These are phyloP conservation scores for Termitomyces sp. DNA, from an alignment of 768 basidiomycete species.

Conservation along the genomic window DNA sequence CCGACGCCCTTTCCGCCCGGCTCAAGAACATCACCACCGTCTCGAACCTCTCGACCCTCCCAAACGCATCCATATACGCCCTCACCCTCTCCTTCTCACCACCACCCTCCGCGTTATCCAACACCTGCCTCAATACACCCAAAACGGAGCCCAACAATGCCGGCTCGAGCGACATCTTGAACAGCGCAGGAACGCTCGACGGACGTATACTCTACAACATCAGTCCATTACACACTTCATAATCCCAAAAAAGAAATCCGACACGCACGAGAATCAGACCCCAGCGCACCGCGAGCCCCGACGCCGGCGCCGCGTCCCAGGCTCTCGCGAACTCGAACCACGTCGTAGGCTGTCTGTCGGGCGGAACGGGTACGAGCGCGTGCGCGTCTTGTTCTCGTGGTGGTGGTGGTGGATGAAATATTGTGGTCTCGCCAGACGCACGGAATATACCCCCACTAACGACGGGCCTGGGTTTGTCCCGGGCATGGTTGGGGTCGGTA, in stretches of 20 bases:
- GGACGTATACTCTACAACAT: constrained; percentile 48
- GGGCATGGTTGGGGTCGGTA: no score
- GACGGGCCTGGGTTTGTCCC: constrained; percentile 40
- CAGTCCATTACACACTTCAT: no score
- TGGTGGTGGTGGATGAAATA: constrained; percentile 42
- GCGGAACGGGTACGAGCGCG: background rate
- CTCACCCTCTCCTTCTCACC: constrained; percentile 14
- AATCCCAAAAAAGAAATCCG: no score
- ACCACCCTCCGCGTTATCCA: constrained; percentile 13
- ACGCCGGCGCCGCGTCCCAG: constrained; percentile 43
- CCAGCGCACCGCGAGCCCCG: constrained; percentile 53
- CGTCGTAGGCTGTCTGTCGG: constrained; percentile 31
- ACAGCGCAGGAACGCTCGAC: constrained; percentile 50
- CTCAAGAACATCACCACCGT: constrained; percentile 64
- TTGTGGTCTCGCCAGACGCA: constrained; percentile 51
- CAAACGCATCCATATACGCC: constrained; percentile 49
- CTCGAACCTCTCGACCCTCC: constrained; percentile 53
- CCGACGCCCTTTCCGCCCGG: constrained; percentile 43
- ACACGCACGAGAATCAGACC: no score
- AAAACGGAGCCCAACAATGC: constrained; percentile 54
- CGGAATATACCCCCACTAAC: constrained; percentile 70
- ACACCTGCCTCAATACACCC: constrained; percentile 35
- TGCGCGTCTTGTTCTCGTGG: no score
- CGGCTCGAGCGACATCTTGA: constrained; percentile 69
- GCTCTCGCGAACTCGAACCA: constrained; percentile 59